Conservation (phyloP, 371 early-diverging fungal genomes). For the Mortierella sp. region DNA sequence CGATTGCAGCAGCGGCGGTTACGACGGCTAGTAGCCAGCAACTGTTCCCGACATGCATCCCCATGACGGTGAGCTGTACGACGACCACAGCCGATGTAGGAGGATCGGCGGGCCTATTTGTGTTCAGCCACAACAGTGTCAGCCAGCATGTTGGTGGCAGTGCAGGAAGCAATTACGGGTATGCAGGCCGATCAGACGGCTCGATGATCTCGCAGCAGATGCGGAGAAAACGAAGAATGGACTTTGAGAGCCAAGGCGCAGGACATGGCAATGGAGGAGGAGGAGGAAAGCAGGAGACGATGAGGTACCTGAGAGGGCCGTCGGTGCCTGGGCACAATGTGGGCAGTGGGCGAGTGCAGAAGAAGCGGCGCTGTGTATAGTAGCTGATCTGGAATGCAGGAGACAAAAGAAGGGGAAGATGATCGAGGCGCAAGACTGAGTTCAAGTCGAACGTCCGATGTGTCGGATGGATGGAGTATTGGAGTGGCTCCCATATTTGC, state of each 20-base stretch:
- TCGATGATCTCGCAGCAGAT: constrained; percentile 7
- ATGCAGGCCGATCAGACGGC: constrained; percentile 4
- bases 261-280: neutral
- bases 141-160: constrained; percentile 2
- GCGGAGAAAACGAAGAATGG: constrained; percentile 31
- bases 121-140: neutral
- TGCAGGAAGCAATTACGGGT: neutral
- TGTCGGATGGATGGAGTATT: no score
- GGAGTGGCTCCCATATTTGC: no score
- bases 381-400: neutral
- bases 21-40: constrained; percentile 4
- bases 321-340: constrained; percentile 7
- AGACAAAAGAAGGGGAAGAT: no score
- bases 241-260: constrained; percentile 11
- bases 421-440: no score
- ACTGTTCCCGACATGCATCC: constrained; percentile 13
- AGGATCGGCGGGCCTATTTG: neutral
- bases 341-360: constrained; percentile 26
- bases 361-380: constrained; percentile 25
- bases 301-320: constrained; percentile 15
- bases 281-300: constrained; percentile 14
- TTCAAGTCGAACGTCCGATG: no score
- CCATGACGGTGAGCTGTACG: constrained; percentile 2
- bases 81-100: neutral
- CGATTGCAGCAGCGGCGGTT: neutral